Conservation (phyloP, 1,284 basidiomycete genomes). For the Puccinia novopanici region DNA sequence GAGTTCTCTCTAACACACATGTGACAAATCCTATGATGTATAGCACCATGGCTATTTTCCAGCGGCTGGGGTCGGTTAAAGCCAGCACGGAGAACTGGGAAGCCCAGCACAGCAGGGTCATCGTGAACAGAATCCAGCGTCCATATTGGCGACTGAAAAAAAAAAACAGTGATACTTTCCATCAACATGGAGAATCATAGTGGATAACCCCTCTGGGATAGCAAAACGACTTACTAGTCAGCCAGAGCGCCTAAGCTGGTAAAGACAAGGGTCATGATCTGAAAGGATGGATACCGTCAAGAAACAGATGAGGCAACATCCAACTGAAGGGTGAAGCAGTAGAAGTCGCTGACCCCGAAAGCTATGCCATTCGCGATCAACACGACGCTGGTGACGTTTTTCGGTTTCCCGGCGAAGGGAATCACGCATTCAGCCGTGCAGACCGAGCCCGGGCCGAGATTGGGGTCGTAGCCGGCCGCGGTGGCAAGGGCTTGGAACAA, state of each 20-base stretch:
- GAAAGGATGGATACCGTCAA: neutral
- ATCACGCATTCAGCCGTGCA: constrained; percentile 42
- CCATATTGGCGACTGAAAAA: constrained; percentile 14
- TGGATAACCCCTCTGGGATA: neutral
- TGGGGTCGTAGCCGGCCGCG: constrained; percentile 47
- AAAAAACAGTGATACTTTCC: neutral
- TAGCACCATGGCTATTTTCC: constrained; percentile 37
- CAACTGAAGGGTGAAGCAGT: no score
- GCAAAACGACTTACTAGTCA: constrained; percentile 19
- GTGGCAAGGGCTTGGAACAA: constrained; percentile 41
- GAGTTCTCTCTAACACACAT: constrained; percentile 18
- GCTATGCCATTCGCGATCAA: constrained; percentile 49
- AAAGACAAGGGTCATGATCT: constrained; percentile 50
- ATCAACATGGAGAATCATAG: neutral
- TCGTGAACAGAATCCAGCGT: constrained; percentile 36
- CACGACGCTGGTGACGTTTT: constrained; percentile 41
- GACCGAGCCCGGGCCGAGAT: constrained; percentile 23
- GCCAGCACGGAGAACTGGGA: constrained; percentile 31
- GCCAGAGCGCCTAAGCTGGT: constrained; percentile 43
- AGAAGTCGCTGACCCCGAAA: constrained; percentile 18
- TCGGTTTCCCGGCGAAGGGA: constrained; percentile 15
- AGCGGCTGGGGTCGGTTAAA: constrained; percentile 28
- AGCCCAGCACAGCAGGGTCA: constrained; percentile 48
- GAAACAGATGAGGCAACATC: neutral
- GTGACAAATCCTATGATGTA: constrained; percentile 49